Percentiles rank a stretch among this genome's conserved stretches.
phyloP scores from a whole-genome alignment of 345 rosid species.

The Brassica napus region DNA sequence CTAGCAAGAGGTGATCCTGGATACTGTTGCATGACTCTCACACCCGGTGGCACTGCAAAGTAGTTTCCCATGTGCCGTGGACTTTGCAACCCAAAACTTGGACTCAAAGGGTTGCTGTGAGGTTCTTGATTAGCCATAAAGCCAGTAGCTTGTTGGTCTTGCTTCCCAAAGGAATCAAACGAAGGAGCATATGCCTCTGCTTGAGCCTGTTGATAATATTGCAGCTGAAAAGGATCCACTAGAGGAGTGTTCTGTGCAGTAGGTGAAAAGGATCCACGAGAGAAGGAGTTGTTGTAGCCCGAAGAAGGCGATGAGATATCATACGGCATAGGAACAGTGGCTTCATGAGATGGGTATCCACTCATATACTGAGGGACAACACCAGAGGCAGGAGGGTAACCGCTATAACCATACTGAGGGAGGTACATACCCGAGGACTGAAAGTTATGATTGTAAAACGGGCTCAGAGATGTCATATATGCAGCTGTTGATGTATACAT shows the following conservation, averaged over 20 bases:
- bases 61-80: slow-evolving; percentile 57
- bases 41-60: slow-evolving; percentile 57
- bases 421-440: slow-evolving; percentile 69
- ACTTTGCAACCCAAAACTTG: slow-evolving; percentile 50
- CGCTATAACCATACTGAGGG: slow-evolving; percentile 60
- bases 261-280: slow-evolving; percentile 28
- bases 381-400: slow-evolving; percentile 62
- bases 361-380: slow-evolving; percentile 63
- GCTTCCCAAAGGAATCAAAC: slow-evolving; percentile 50
- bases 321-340: slow-evolving; percentile 55
- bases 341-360: slow-evolving; percentile 72
- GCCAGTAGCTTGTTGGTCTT: slow-evolving; percentile 44
- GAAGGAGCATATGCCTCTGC: slow-evolving; percentile 54
- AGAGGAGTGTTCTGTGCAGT: slow-evolving; percentile 45
- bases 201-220: slow-evolving; percentile 66
- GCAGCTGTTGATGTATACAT: slow-evolving; percentile 64
- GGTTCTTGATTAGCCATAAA: slow-evolving; percentile 59
- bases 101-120: slow-evolving; percentile 52
- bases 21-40: slow-evolving; percentile 65
- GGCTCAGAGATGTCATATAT: slow-evolving; percentile 67
- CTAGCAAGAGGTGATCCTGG: slow-evolving; percentile 67
- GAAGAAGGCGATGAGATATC: slow-evolving; percentile 54
- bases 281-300: slow-evolving; percentile 41
- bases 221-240: slow-evolving; percentile 70
- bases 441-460: slow-evolving; percentile 66